These are phyloP conservation scores for Nannizziopsis arthrosporioides DNA, from an alignment of 2,329 filamentous ascomycete genomes.

Conservation along the genomic window DNA sequence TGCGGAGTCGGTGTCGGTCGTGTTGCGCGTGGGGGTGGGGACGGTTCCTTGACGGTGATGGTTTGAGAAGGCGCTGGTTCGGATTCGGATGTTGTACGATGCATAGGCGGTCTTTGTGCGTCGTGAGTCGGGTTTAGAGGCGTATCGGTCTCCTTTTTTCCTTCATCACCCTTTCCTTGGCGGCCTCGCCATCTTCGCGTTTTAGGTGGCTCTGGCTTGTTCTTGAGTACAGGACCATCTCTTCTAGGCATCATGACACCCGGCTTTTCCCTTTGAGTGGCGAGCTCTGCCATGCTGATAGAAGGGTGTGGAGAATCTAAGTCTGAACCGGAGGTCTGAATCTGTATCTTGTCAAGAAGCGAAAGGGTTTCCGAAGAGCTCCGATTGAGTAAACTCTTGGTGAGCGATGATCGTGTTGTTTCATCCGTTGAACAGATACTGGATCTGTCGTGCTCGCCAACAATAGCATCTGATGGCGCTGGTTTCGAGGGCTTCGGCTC, in stretches of 20 bases:
- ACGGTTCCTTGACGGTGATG: not conserved
- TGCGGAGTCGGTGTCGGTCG: not conserved
- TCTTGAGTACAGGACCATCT: slow-evolving; percentile 16
- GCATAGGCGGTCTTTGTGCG: slow-evolving; percentile 1
- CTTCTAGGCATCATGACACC: slow-evolving; percentile 70
- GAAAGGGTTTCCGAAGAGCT: slow-evolving; percentile 22
- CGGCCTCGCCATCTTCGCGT: slow-evolving; percentile 34
- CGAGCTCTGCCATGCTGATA: slow-evolving; percentile 66
- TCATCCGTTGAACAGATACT: not conserved
- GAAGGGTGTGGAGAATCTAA: slow-evolving; percentile 57
- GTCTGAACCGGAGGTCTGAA: slow-evolving; percentile 52
- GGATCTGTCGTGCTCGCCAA: not conserved
- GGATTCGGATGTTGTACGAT: slow-evolving; percentile 10
- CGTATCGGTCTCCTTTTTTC: slow-evolving; percentile 2
- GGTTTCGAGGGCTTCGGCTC: slow-evolving; percentile 21
- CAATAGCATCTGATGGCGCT: slow-evolving; percentile 17
- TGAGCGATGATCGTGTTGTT: not conserved
- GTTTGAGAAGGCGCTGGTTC: slow-evolving; percentile 6
- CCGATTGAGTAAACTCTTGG: slow-evolving; percentile 3
- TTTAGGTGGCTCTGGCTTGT: slow-evolving; percentile 33
- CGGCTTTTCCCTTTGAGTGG: slow-evolving; percentile 68
- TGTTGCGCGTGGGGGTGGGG: not conserved
- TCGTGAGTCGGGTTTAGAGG: not conserved
- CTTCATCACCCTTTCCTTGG: slow-evolving; percentile 20
- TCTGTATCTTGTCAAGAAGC: slow-evolving; percentile 17